phyloP scores from a whole-genome alignment of 2,329 filamentous ascomycete species.

The Fusarium equiseti region DNA sequence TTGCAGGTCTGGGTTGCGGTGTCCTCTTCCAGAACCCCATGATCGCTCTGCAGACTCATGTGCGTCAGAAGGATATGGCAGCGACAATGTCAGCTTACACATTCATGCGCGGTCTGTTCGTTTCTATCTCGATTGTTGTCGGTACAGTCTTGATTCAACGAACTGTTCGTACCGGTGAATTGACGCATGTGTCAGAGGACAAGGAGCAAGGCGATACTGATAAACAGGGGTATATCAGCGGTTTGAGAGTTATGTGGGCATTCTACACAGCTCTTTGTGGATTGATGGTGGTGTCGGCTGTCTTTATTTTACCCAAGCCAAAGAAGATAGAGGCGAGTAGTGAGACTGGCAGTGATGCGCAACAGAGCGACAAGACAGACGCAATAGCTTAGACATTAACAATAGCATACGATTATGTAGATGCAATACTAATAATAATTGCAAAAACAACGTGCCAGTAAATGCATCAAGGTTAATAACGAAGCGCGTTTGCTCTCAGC shows the following conservation, averaged over 20 bases:
- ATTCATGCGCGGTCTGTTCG: conserved; percentile 76
- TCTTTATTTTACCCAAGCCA: conserved; percentile 34
- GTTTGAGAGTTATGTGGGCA: conserved; percentile 36
- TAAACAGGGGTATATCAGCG: conserved; percentile 33
- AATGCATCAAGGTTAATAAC: neutral
- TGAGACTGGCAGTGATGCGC: neutral
- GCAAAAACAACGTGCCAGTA: neutral
- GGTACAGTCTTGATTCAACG: conserved; percentile 79
- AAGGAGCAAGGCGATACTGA: conserved; percentile 10
- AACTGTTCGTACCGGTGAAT: conserved; percentile 26
- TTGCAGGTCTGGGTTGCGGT: conserved; percentile 73
- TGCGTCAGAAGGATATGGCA: conserved; percentile 72
- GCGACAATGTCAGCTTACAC: conserved; percentile 74
- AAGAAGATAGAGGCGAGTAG: neutral
- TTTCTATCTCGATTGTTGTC: conserved; percentile 74
- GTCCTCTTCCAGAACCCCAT: conserved; percentile 77
- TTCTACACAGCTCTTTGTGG: conserved; percentile 37
- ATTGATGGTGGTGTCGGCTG: conserved; percentile 24
- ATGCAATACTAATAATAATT: neutral
- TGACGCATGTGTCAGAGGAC: conserved; percentile 26
- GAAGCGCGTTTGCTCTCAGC: neutral
- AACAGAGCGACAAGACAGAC: conserved; percentile 1
- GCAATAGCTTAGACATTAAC: neutral
- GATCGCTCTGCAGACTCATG: conserved; percentile 74
- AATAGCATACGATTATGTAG: neutral